A percentile compares a stretch with the other conserved stretches of the same genome.
phyloP scores from a whole-genome alignment of 179 eudicot genomes.

The Silene noctiflora region DNA sequence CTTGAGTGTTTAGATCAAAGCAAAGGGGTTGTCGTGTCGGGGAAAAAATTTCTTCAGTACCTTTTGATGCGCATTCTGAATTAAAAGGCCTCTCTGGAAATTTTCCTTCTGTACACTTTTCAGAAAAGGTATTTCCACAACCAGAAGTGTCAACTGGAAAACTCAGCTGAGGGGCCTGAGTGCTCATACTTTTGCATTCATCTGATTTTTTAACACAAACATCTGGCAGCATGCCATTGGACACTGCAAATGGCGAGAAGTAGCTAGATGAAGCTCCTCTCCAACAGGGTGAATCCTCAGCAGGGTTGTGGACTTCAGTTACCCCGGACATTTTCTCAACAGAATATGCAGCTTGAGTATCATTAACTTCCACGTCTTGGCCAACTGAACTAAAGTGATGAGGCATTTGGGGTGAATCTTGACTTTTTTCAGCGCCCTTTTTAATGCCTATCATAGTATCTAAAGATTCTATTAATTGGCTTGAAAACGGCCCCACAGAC shows the following conservation, averaged over 20 bases:
- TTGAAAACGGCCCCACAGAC: conserved; percentile 31
- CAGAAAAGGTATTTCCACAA: conserved; percentile 20
- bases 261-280: conserved; percentile 65
- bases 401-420: conserved; percentile 32
- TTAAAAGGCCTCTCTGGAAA: conserved; percentile 20
- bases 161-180: conserved; percentile 29
- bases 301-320: conserved; percentile 49
- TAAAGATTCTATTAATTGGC: conserved; percentile 26
- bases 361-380: conserved; percentile 28
- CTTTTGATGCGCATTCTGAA: conserved; percentile 9
- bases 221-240: conserved; percentile 34
- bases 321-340: conserved; percentile 43
- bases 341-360: conserved; percentile 35
- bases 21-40: conserved; percentile 17
- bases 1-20: conserved; percentile 31
- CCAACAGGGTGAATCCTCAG: conserved; percentile 98
- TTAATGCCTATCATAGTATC: conserved; percentile 21
- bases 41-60: conserved; percentile 15
- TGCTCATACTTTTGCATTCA: conserved; percentile 25
- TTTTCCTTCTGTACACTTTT: conserved; percentile 16
- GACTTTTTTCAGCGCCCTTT: conserved; percentile 26
- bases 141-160: conserved; percentile 24
- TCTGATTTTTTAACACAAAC: conserved; percentile 32
- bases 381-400: conserved; percentile 32
- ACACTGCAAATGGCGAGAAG: conserved; percentile 38